Percentiles rank a stretch among this genome's conserved stretches.
Evolutionary conservation across 2,329 filamentous ascomycete species (phyloP).

Genomic region (Orbilia ellipsospora): DNA sequence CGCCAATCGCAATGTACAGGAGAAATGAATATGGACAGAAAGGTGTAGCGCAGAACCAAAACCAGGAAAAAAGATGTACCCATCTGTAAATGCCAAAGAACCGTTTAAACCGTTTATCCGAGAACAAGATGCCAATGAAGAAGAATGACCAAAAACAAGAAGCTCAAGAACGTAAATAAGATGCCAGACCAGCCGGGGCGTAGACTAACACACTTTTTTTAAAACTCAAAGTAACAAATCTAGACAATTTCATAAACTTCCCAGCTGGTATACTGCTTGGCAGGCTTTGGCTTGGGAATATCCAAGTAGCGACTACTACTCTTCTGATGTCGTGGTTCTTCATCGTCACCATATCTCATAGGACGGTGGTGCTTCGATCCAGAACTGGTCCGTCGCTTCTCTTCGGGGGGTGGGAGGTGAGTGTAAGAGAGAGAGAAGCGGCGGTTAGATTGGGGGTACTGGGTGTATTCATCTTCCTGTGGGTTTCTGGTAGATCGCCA

Average conservation of each 20-base stretch:
- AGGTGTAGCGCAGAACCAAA: slow-evolving; percentile 7
- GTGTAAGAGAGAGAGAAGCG: slow-evolving; percentile 51
- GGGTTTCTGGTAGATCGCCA: slow-evolving; percentile 34
- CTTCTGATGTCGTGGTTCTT: slow-evolving; percentile 34
- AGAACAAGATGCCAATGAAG: slow-evolving; percentile 11
- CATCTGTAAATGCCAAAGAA: slow-evolving; percentile 40
- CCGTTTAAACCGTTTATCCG: slow-evolving; percentile 30
- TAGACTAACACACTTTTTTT: slow-evolving; percentile 17
- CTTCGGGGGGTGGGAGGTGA: slow-evolving; percentile 38
- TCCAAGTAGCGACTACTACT: slow-evolving; percentile 38
- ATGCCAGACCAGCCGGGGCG: slow-evolving; percentile 33
- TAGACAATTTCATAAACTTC: slow-evolving; percentile 54
- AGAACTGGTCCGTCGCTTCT: slow-evolving; percentile 33
- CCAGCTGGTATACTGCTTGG: slow-evolving; percentile 52
- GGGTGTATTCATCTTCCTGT: slow-evolving; percentile 34
- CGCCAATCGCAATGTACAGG: slow-evolving; percentile 53
- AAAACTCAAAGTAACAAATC: slow-evolving; percentile 2
- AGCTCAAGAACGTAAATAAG: not conserved
- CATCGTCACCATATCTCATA: slow-evolving; percentile 37
- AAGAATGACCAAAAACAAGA: slow-evolving; percentile 10
- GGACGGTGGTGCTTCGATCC: slow-evolving; percentile 37
- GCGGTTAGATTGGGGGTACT: slow-evolving; percentile 20
- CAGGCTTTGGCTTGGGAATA: slow-evolving; percentile 39
- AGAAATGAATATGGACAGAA: slow-evolving; percentile 20
- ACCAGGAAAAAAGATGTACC: slow-evolving; percentile 21